These are phyloP conservation scores for Warburgia ugandensis DNA, from an alignment of 164 flowering plant species.

Conservation along the genomic window DNA sequence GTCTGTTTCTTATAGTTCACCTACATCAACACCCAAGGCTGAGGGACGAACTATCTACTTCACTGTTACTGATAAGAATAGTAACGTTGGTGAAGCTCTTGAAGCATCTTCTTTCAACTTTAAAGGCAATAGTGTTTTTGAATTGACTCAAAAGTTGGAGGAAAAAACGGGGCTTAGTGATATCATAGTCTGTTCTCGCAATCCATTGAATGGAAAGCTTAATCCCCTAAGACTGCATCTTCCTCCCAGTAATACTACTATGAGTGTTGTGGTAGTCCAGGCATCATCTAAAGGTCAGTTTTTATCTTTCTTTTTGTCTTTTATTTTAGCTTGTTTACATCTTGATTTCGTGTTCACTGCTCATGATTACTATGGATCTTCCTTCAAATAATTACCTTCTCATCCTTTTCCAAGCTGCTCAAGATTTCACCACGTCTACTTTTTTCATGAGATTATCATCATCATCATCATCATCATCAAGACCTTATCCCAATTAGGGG, in stretches of 20 bases:
- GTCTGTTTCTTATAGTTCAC: slow-evolving; percentile 35
- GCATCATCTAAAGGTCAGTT: slow-evolving; percentile 47
- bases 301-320: neutral
- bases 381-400: no score
- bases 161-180: slow-evolving; percentile 60
- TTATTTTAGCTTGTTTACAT: no score
- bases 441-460: no score
- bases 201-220: slow-evolving; percentile 69
- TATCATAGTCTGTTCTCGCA: slow-evolving; percentile 62
- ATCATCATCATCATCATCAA: no score
- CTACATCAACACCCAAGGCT: slow-evolving; percentile 41
- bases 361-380: no score
- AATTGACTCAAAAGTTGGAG: slow-evolving; percentile 56
- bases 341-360: no score
- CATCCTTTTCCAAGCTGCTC: no score
- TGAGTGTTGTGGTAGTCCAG: slow-evolving; percentile 68
- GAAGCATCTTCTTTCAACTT: slow-evolving; percentile 41
- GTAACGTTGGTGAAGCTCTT: slow-evolving; percentile 38
- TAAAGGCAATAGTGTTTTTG: slow-evolving; percentile 60
- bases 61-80: slow-evolving; percentile 47
- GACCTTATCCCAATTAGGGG: no score
- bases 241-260: slow-evolving; percentile 72
- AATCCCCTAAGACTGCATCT: slow-evolving; percentile 84
- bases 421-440: no score
- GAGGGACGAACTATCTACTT: slow-evolving; percentile 69